A percentile compares a stretch with the other conserved stretches of the same genome.
These are phyloP conservation scores for Dissoconium aciculare DNA, from an alignment of 2,329 filamentous ascomycete genomes.

Conservation along the genomic window DNA sequence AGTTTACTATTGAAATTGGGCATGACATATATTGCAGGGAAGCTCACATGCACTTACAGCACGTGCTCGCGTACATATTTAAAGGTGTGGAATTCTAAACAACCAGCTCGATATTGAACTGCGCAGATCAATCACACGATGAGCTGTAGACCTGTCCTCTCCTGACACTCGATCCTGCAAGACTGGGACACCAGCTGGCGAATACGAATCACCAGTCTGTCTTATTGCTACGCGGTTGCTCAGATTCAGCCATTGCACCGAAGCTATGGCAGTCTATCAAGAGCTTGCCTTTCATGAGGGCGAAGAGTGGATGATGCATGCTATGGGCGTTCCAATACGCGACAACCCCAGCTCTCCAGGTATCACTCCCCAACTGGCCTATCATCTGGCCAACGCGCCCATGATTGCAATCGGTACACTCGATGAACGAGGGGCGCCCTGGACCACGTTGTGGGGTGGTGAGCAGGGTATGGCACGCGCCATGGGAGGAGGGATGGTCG, in stretches of 20 bases:
- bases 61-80: no score
- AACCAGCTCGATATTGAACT: no score
- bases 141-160: no score
- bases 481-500: conserved; percentile 48
- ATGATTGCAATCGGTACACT: conserved; percentile 60
- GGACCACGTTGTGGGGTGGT: conserved; percentile 70
- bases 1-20: no score
- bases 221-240: no score
- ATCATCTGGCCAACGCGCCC: conserved; percentile 46
- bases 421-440: conserved; percentile 50
- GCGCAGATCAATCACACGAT: no score
- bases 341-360: conserved; percentile 54
- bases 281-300: conserved; percentile 46
- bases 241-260: background rate
- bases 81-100: no score
- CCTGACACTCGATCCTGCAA: no score
- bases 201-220: no score
- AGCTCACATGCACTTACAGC: no score
- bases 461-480: conserved; percentile 50
- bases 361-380: conserved; percentile 46
- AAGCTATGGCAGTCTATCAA: conserved; percentile 31
- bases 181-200: no score
- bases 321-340: conserved; percentile 42
- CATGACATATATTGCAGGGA: no score
- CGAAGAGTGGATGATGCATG: conserved; percentile 48